These are phyloP conservation scores for Ochetophila trinervis DNA, from an alignment of 306 rosid species.

Conservation along the genomic window DNA sequence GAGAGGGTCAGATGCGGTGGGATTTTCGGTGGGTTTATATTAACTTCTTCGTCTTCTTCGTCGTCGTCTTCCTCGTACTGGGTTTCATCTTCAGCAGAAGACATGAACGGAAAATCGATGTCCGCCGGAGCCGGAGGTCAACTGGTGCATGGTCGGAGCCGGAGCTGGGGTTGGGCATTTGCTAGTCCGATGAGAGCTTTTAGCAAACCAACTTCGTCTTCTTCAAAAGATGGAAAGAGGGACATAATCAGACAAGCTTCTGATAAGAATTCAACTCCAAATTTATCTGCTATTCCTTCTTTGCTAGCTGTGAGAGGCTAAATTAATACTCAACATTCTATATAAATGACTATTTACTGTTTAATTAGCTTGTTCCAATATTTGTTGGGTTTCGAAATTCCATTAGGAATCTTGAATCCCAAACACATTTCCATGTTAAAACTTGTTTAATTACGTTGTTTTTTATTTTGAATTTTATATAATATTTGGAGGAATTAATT, in stretches of 20 bases:
- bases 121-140: slow-evolving; percentile 15
- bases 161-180: slow-evolving; percentile 87
- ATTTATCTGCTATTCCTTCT: slow-evolving; percentile 72
- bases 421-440: too few species aligned
- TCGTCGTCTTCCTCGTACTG: slow-evolving; percentile 71
- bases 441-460: too few species aligned
- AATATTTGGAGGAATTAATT: too few species aligned
- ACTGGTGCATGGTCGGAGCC: slow-evolving; percentile 39
- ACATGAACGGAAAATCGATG: slow-evolving; percentile 38
- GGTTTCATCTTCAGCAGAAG: slow-evolving; percentile 73
- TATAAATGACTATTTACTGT: neutral
- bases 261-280: slow-evolving; percentile 53
- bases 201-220: slow-evolving; percentile 38
- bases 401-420: too few species aligned
- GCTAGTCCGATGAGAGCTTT: slow-evolving; percentile 97
- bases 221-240: slow-evolving; percentile 50
- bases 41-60: slow-evolving; percentile 67
- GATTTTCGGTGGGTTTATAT: slow-evolving; percentile 76
- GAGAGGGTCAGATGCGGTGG: slow-evolving; percentile 84
- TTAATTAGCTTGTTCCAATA: neutral
- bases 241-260: slow-evolving; percentile 49
- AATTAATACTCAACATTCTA: neutral
- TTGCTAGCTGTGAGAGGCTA: slow-evolving; percentile 57
- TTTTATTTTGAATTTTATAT: too few species aligned
- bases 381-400: neutral